phyloP scores from a whole-genome alignment of 306 rosid genomes.

The Luffa aegyptiaca region DNA sequence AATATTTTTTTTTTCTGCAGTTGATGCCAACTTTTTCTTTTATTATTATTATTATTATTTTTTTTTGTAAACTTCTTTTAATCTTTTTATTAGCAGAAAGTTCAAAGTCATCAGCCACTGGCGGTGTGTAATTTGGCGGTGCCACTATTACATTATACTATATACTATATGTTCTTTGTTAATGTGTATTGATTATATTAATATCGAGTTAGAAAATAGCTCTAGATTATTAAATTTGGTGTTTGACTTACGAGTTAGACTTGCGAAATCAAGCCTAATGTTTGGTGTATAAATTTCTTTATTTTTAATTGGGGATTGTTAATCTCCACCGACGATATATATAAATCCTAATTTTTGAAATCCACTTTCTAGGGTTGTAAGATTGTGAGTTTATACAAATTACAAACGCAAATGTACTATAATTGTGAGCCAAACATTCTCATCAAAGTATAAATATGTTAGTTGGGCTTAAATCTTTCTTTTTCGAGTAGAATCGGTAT shows the following conservation, averaged over 20 bases:
- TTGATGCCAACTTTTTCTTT: not conserved
- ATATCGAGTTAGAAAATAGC: not conserved
- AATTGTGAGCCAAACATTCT: not conserved
- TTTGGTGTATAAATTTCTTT: not conserved
- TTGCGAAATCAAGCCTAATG: not conserved
- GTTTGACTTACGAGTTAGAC: not conserved
- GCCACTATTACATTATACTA: not conserved
- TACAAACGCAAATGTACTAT: not conserved
- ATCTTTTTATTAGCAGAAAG: not conserved
- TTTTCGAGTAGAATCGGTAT: not conserved
- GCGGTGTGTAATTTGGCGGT: slow-evolving; percentile 1
- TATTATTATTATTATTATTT: too few relatives aligned
- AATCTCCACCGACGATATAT: not conserved
- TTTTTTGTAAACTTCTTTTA: not conserved
- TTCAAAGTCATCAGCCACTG: not conserved
- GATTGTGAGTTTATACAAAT: not conserved
- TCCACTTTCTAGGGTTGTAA: not conserved
- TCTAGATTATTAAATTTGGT: not conserved
- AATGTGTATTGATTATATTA: not conserved
- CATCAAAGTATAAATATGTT: not conserved
- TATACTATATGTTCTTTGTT: not conserved
- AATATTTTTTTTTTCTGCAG: too few relatives aligned
- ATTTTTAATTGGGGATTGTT: not conserved
- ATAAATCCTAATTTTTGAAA: not conserved
- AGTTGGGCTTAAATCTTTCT: not conserved